Conservation (phyloP, 2,329 filamentous ascomycete species). For the Xylariaceae sp. region DNA sequence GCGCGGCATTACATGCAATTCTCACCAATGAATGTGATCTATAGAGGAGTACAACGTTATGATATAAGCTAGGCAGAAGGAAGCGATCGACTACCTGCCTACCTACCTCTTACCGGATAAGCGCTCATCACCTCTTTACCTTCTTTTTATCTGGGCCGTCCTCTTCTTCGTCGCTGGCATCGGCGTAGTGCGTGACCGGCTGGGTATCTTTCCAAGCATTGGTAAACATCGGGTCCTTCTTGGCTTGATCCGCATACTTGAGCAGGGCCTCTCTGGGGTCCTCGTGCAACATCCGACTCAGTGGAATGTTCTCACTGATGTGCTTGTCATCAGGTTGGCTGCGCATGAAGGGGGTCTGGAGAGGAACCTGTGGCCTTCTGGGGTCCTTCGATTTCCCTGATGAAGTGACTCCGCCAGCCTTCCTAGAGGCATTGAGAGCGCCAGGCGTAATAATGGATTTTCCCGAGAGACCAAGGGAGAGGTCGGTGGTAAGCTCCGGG, state of each 20-base stretch:
- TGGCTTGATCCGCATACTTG: slow-evolving; percentile 88
- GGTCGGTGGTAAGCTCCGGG: slow-evolving; percentile 75
- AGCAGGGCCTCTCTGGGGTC: slow-evolving; percentile 89
- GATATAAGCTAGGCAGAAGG: too few relatives aligned
- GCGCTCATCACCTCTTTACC: slow-evolving; percentile 38
- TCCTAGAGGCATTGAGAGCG: slow-evolving; percentile 46
- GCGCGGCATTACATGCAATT: too few relatives aligned
- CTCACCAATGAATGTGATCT: too few relatives aligned
- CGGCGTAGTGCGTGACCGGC: slow-evolving; percentile 84
- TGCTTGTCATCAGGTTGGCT: slow-evolving; percentile 84
- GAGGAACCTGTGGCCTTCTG: slow-evolving; percentile 74
- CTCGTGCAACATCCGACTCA: slow-evolving; percentile 91
- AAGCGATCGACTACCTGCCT: too few relatives aligned
- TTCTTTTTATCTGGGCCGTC: slow-evolving; percentile 61
- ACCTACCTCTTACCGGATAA: neutral
- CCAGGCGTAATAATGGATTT: slow-evolving; percentile 72
- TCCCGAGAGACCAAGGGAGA: slow-evolving; percentile 70
- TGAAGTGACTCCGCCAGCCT: slow-evolving; percentile 66
- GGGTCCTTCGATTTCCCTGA: slow-evolving; percentile 73
- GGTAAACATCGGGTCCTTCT: slow-evolving; percentile 91
- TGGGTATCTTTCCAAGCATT: slow-evolving; percentile 89
- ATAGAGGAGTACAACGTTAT: too few relatives aligned
- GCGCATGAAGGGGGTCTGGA: slow-evolving; percentile 83
- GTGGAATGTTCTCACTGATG: slow-evolving; percentile 78
- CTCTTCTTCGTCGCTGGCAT: slow-evolving; percentile 79